Conservation (phyloP, 106 monocot genomes). For the Acorus calamus region DNA sequence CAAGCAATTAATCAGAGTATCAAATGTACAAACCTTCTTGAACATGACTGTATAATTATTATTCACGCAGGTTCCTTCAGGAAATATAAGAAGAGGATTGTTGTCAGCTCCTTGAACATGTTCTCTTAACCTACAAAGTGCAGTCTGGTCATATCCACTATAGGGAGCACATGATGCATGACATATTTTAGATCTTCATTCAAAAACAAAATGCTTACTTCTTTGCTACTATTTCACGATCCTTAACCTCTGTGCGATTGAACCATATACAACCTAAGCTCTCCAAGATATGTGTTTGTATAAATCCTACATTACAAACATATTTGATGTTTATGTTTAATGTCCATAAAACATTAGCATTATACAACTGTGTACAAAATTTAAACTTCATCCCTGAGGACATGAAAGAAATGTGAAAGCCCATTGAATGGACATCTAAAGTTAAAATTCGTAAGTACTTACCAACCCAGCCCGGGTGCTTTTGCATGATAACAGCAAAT, state of each 20-base stretch:
- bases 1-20: too few relatives aligned
- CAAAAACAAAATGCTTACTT: slow-evolving; percentile 38
- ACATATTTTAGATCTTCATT: background rate
- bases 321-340: background rate
- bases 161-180: background rate
- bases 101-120: slow-evolving; percentile 68
- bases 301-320: slow-evolving; percentile 49
- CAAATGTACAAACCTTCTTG: slow-evolving; percentile 60
- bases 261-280: slow-evolving; percentile 99
- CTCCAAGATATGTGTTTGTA: slow-evolving; percentile 85
- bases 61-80: slow-evolving; percentile 99
- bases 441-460: slow-evolving; percentile 12
- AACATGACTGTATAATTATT: slow-evolving; percentile 99
- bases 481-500: slow-evolving; percentile 99
- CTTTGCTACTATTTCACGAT: slow-evolving; percentile 81
- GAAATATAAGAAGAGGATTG: slow-evolving; percentile 95
- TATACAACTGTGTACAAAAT: background rate
- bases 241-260: slow-evolving; percentile 79
- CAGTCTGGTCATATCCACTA: background rate
- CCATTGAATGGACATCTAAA: background rate
- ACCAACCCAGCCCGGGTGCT: slow-evolving; percentile 99
- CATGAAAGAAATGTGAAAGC: background rate
- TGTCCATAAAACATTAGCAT: background rate
- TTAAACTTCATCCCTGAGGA: background rate
- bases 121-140: slow-evolving; percentile 53